Percentiles rank a stretch among this genome's conserved stretches.
phyloP scores from a whole-genome alignment of 371 early-diverging fungal species.

The Mucor plumbeus region DNA sequence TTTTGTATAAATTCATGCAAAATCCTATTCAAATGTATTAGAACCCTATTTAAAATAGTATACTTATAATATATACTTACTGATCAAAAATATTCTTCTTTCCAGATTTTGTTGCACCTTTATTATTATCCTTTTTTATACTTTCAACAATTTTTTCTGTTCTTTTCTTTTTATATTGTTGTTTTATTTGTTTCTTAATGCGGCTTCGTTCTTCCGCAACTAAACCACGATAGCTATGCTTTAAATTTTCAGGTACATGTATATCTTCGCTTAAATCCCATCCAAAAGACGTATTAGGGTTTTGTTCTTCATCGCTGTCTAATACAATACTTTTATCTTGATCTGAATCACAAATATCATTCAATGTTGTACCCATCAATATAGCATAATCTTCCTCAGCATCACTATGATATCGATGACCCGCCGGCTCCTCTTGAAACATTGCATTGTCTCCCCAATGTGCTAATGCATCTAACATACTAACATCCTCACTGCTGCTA shows the following conservation, averaged over 20 bases:
- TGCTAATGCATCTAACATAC: conserved; percentile 10
- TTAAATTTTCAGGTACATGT: conserved; percentile 14
- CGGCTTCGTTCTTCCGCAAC: conserved; percentile 6
- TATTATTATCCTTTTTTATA: too few relatives aligned
- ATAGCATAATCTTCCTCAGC: conserved; percentile 7
- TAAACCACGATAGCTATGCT: conserved; percentile 10
- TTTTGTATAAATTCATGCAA: conserved; percentile 16
- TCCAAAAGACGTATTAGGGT: background rate
- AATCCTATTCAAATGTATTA: conserved; percentile 7
- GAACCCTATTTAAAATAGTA: background rate
- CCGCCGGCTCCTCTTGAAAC: conserved; percentile 6
- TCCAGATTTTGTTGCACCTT: too few relatives aligned
- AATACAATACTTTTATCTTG: background rate
- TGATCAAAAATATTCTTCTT: conserved; percentile 14
- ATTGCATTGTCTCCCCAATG: conserved; percentile 19
- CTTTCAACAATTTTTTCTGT: background rate
- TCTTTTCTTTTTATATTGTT: background rate
- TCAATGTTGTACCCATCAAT: background rate
- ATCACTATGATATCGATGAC: background rate
- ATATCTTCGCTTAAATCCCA: background rate
- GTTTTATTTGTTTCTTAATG: conserved; percentile 10
- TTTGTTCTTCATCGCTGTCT: conserved; percentile 8
- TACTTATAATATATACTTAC: background rate
- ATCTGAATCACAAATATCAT: conserved; percentile 15
- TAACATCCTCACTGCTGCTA: conserved; percentile 30